Evolutionary conservation across 306 rosid species (phyloP).

Genomic region (Quercus engelmannii): DNA sequence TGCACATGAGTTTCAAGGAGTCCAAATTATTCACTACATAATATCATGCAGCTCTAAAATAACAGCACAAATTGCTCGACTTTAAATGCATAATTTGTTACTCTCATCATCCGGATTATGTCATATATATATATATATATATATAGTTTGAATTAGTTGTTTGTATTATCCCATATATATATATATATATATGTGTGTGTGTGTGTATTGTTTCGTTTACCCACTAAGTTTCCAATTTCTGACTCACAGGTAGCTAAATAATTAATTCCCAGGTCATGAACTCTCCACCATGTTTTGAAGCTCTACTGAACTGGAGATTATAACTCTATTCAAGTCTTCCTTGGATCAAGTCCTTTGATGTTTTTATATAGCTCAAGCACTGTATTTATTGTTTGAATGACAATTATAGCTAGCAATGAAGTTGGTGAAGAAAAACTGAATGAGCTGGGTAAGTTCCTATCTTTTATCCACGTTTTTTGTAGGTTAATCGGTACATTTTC

Average conservation of each 20-base stretch:
- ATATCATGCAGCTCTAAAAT: not conserved
- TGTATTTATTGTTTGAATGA: not conserved
- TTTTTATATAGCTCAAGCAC: not conserved
- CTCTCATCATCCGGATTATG: no score
- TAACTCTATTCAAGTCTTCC: not conserved
- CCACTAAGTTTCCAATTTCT: not conserved
- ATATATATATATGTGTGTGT: no score
- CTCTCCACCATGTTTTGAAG: not conserved
- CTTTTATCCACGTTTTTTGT: not conserved
- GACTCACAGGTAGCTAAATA: not conserved
- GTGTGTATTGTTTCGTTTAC: not conserved
- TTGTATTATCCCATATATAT: not conserved
- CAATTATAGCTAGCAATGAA: constrained; percentile 1
- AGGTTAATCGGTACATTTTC: not conserved
- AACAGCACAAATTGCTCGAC: no score
- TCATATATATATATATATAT: no score
- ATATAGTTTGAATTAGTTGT: not conserved
- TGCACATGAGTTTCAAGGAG: not conserved
- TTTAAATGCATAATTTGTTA: not conserved
- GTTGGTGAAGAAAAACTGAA: not conserved
- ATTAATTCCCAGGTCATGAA: not conserved
- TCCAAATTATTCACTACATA: not conserved
- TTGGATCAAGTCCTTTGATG: not conserved
- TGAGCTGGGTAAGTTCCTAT: constrained; percentile 6
- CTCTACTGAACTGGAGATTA: not conserved